Evolutionary conservation across 352 stramenopile species (phyloP).

Genomic region (Globisporangium solare): DNA sequence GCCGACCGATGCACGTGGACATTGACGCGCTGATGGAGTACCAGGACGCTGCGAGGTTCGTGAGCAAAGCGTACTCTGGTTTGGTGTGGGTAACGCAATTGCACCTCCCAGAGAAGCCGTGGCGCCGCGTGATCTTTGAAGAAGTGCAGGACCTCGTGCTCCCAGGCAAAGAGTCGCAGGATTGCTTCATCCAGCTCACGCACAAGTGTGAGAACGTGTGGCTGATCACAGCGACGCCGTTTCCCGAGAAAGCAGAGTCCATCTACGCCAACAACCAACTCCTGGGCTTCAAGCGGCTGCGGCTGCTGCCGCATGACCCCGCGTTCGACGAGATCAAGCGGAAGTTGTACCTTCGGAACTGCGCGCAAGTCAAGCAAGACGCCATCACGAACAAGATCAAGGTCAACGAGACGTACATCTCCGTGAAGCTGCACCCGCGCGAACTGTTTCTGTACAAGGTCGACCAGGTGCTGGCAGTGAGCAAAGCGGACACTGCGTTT

Average conservation of each 20-base stretch:
- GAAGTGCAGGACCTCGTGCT: constrained; percentile 85
- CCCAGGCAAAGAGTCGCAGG: constrained; percentile 58
- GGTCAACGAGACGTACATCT: constrained; percentile 72
- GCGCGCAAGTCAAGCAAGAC: constrained; percentile 74
- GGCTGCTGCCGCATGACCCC: constrained; percentile 54
- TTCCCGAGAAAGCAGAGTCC: constrained; percentile 68
- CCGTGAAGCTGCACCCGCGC: constrained; percentile 58
- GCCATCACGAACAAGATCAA: constrained; percentile 76
- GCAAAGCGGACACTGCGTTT: constrained; percentile 32
- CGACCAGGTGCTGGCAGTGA: constrained; percentile 45
- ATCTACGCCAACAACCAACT: constrained; percentile 90
- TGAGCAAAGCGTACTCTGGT: constrained; percentile 77
- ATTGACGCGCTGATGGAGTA: constrained; percentile 48
- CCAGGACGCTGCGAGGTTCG: constrained; percentile 68
- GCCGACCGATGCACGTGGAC: constrained; percentile 41
- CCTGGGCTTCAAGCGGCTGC: constrained; percentile 74
- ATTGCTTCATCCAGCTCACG: constrained; percentile 85
- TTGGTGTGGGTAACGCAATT: constrained; percentile 62
- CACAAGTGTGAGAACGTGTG: constrained; percentile 72
- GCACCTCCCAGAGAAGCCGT: constrained; percentile 61
- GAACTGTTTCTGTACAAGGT: constrained; percentile 72
- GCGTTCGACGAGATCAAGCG: constrained; percentile 87
- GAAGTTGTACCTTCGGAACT: constrained; percentile 84
- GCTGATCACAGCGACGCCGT: constrained; percentile 83
- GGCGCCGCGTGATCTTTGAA: constrained; percentile 82